These are phyloP conservation scores for Fonsecaea erecta DNA, from an alignment of 2,329 filamentous ascomycete genomes.

Conservation along the genomic window DNA sequence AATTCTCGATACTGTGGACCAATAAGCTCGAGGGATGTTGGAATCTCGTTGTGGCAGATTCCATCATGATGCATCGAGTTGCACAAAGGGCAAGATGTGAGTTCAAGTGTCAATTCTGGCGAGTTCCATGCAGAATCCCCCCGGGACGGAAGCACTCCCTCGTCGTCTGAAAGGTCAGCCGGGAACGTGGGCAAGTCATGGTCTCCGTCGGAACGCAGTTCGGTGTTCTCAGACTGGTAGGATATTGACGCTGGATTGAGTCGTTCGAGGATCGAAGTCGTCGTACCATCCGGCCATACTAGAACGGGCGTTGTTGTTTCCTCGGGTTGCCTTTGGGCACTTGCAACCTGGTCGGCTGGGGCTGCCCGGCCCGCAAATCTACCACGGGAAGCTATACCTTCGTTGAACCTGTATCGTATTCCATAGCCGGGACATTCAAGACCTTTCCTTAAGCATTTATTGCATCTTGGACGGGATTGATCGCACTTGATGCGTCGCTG, in stretches of 20 bases:
- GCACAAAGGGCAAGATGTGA: neutral
- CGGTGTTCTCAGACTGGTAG: neutral
- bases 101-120: neutral
- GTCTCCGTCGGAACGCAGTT: neutral
- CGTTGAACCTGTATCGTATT: conserved; percentile 39
- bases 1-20: conserved; percentile 5
- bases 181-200: neutral
- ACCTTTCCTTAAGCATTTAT: conserved; percentile 42
- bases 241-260: neutral
- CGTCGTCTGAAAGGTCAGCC: neutral
- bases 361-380: conserved; percentile 30
- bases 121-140: neutral
- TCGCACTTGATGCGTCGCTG: conserved; percentile 47
- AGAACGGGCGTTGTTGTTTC: neutral
- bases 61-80: neutral
- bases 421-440: conserved; percentile 42
- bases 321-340: neutral
- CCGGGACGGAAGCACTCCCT: neutral
- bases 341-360: conserved; percentile 1
- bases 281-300: neutral
- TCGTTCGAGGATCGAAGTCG: neutral
- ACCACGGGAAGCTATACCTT: conserved; percentile 34
- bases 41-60: neutral
- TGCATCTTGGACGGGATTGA: conserved; percentile 40
- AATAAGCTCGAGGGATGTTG: conserved; percentile 8